A percentile compares a stretch with the other conserved stretches of the same genome.
Conservation (phyloP, 2,329 filamentous ascomycete species). For the Cladophialophora yegresii region DNA sequence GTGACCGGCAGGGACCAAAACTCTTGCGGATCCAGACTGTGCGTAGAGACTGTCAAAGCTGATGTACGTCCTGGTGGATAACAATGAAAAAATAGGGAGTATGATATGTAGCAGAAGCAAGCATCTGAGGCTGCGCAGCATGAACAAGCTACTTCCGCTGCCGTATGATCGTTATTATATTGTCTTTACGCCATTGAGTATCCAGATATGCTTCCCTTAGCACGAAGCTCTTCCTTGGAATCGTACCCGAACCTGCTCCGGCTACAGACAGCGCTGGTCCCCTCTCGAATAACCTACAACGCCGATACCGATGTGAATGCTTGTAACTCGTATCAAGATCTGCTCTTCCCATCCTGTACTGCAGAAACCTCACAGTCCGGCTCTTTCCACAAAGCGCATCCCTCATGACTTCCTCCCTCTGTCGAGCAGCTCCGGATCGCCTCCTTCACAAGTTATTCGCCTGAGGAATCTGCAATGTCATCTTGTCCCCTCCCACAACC, state of each 20-base stretch:
- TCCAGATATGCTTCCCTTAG: background rate
- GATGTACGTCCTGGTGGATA: background rate
- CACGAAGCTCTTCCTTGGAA: background rate
- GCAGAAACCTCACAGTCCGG: background rate
- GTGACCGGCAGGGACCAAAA: too few species aligned
- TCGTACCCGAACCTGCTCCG: background rate
- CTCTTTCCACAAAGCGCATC: background rate
- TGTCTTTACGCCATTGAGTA: background rate
- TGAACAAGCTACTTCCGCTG: background rate
- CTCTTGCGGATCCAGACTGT: too few species aligned
- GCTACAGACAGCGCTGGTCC: background rate
- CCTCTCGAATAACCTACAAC: background rate
- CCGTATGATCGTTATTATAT: background rate
- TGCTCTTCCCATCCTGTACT: background rate
- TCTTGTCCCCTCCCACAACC: conserved; percentile 23
- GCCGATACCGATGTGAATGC: background rate
- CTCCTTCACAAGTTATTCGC: background rate
- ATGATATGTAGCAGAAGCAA: background rate
- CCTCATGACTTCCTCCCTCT: background rate
- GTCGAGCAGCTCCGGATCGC: background rate
- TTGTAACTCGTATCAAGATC: background rate
- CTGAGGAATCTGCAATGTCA: conserved; percentile 31
- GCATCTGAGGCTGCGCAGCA: background rate
- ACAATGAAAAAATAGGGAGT: background rate
- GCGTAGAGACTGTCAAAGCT: background rate